A percentile compares a stretch with the other conserved stretches of the same genome.
phyloP scores from a whole-genome alignment of 2,329 filamentous ascomycete species.

The Periconia macrospinosa region DNA sequence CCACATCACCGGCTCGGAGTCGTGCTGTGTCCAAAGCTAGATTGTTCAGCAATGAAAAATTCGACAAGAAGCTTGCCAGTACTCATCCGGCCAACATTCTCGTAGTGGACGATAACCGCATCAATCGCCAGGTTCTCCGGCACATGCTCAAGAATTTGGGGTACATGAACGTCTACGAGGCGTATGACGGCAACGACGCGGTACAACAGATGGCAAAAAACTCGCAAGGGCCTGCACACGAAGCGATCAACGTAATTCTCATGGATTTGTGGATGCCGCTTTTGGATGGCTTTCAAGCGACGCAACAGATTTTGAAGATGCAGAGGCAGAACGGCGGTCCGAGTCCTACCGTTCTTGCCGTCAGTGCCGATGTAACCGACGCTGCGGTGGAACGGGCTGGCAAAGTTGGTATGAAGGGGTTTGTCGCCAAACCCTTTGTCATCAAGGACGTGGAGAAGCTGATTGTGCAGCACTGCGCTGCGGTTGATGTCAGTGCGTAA shows the following conservation, averaged over 20 bases:
- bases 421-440: slow-evolving; percentile 70
- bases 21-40: slow-evolving; percentile 18
- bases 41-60: slow-evolving; percentile 23
- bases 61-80: slow-evolving; percentile 61
- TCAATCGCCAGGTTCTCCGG: slow-evolving; percentile 69
- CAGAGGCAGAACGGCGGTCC: slow-evolving; percentile 48
- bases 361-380: slow-evolving; percentile 69
- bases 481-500: slow-evolving; percentile 1
- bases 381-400: slow-evolving; percentile 63
- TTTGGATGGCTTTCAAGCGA: slow-evolving; percentile 72
- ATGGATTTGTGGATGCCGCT: slow-evolving; percentile 80
- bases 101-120: slow-evolving; percentile 72
- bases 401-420: slow-evolving; percentile 67
- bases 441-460: slow-evolving; percentile 63
- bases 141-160: slow-evolving; percentile 69
- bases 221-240: slow-evolving; percentile 18
- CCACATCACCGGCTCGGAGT: slow-evolving; percentile 29
- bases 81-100: slow-evolving; percentile 68
- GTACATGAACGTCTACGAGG: slow-evolving; percentile 64
- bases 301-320: slow-evolving; percentile 63
- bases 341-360: slow-evolving; percentile 58
- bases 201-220: slow-evolving; percentile 61
- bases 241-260: slow-evolving; percentile 63
- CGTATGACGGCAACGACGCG: slow-evolving; percentile 69
- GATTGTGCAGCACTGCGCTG: slow-evolving; percentile 54